Conservation (phyloP, 306 rosid genomes). For the Rosa multiflora region DNA sequence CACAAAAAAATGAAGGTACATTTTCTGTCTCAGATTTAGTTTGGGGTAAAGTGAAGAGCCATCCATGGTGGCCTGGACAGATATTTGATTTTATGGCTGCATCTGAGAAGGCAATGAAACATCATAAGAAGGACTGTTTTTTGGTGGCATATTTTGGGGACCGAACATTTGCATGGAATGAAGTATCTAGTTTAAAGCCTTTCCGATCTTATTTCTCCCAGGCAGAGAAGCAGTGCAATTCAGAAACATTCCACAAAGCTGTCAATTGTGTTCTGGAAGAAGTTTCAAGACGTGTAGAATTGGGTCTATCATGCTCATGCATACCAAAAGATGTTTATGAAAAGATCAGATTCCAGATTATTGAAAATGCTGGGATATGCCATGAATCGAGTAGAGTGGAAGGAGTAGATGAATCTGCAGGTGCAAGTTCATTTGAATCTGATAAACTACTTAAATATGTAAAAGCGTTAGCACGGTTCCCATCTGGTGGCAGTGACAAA, state of each 20-base stretch:
- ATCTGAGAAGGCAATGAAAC: constrained; percentile 84
- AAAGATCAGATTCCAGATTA: constrained; percentile 50
- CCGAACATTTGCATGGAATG: constrained; percentile 96
- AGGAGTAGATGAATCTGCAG: constrained; percentile 53
- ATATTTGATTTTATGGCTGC: constrained; percentile 81
- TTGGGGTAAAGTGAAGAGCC: constrained; percentile 98
- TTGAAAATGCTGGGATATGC: constrained; percentile 82
- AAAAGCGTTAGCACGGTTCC: constrained; percentile 57
- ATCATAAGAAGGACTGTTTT: constrained; percentile 76
- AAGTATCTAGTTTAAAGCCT: constrained; percentile 69
- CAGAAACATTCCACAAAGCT: constrained; percentile 80
- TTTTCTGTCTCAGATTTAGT: constrained; percentile 80
- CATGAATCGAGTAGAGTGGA: constrained; percentile 46
- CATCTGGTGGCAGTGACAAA: constrained; percentile 52
- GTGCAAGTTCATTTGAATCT: constrained; percentile 58
- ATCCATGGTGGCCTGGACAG: constrained; percentile 99
- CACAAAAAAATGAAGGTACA: constrained; percentile 58
- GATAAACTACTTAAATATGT: constrained; percentile 49
- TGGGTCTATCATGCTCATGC: constrained; percentile 81
- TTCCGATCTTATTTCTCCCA: constrained; percentile 64
- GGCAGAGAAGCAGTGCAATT: constrained; percentile 64
- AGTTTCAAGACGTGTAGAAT: constrained; percentile 70
- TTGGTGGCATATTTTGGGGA: constrained; percentile 98
- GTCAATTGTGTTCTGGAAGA: constrained; percentile 83
- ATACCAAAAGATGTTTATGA: constrained; percentile 55